Evolutionary conservation across 108 stramenopile genomes (phyloP), one percentile per base, ranked within the genome.

Genomic region (Licmophora abbreviata): DNA sequence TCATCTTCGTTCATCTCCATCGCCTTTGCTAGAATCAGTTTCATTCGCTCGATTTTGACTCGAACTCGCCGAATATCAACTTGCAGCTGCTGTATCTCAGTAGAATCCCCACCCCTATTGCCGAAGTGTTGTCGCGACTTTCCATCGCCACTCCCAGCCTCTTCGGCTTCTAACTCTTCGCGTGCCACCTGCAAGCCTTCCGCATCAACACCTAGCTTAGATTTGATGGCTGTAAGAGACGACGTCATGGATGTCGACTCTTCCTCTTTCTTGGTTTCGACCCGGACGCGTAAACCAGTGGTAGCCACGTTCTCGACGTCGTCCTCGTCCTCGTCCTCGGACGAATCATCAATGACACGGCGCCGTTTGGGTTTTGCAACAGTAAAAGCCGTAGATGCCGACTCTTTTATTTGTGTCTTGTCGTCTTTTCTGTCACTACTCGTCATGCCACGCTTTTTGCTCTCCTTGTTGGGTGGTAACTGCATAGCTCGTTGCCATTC

Each of bases 401-500:
- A n/a, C n/a, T n/a, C n/a, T n/a, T n/a, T n/a, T n/a, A n/a, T n/a
- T n/a, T n/a, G n/a, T n/a, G n/a, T n/a, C n/a, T n/a, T n/a, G n/a
- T n/a, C n/a, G n/a, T n/a, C n/a, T n/a, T n/a, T n/a, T n/a, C n/a
- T n/a, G n/a, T n/a, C n/a, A n/a, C n/a, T n/a, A n/a, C n/a, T n/a
- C n/a, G n/a, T n/a, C n/a, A n/a, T n/a, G n/a, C n/a, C n/a, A n/a
- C n/a, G n/a, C n/a, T n/a, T n/a, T n/a, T n/a, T n/a, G n/a, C n/a
- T n/a, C n/a, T n/a, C n/a, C n/a, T n/a, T n/a, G n/a, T n/a, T n/a
- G n/a, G n/a, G n/a, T n/a, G n/a, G n/a, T n/a, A n/a, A n/a, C n/a
- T 32, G 14, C 48, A 41, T 50, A 21, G 15, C 38, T 14, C 60
- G 25, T 31, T 53, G 61, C 85, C 85, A 88, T 46, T 67, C 69